phyloP scores from a whole-genome alignment of 1,284 basidiomycete genomes.

The Apiotrichum veenhuisii region DNA sequence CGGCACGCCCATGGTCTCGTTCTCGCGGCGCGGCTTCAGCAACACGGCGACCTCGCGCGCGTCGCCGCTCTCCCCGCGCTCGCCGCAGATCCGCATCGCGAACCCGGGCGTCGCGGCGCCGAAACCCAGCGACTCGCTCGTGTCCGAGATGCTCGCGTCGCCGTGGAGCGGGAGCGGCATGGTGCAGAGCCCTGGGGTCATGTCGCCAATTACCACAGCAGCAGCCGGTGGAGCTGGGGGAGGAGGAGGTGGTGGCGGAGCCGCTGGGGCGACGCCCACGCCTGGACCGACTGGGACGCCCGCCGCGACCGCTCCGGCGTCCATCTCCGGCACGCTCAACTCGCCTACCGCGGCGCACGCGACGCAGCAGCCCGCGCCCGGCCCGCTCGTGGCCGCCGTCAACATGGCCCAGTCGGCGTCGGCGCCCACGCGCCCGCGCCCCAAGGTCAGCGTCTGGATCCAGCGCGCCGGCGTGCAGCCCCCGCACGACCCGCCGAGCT shows the following conservation, averaged over 20 bases:
- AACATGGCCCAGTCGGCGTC: neutral
- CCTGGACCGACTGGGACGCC: no score
- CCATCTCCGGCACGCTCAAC: no score
- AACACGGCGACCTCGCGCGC: neutral
- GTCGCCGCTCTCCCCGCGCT: neutral
- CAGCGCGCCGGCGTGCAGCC: no score
- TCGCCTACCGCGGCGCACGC: no score
- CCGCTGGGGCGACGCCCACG: no score
- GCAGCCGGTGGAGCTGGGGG: neutral
- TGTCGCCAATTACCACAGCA: neutral
- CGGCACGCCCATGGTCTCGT: conserved; percentile 18
- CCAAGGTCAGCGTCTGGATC: no score
- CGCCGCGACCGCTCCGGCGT: no score
- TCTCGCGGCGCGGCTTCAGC: conserved; percentile 1
- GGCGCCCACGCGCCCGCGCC: neutral
- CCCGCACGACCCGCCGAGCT: no score
- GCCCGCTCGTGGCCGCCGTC: neutral
- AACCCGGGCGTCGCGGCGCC: neutral
- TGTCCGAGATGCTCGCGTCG: neutral
- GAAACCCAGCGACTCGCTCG: neutral
- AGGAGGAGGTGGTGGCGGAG: neutral
- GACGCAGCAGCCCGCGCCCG: neutral
- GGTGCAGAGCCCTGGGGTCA: neutral
- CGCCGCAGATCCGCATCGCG: conserved; percentile 4
- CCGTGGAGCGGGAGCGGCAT: neutral